A percentile compares a stretch with the other conserved stretches of the same genome.
These are phyloP conservation scores for Cryptosporidium tyzzeri DNA, from an alignment of 169 alveolate genomes.

Conservation along the genomic window DNA sequence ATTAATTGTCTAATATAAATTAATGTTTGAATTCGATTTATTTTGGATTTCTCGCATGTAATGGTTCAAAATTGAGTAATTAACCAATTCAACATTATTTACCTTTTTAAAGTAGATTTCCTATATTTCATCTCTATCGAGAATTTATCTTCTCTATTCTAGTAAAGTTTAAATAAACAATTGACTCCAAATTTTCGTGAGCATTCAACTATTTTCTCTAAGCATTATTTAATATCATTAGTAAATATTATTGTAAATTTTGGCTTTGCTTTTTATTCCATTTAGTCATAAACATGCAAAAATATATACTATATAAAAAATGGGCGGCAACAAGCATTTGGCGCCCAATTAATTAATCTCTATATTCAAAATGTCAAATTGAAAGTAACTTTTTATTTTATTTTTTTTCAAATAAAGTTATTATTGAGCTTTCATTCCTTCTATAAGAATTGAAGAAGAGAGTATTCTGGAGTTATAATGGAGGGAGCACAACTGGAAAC, in stretches of 20 bases:
- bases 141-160: too few relatives aligned
- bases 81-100: too few relatives aligned
- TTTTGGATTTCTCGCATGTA: background rate
- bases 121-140: too few relatives aligned
- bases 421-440: background rate
- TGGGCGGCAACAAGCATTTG: background rate
- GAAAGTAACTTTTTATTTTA: background rate
- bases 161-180: too few relatives aligned
- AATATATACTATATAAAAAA: too few relatives aligned
- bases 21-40: background rate
- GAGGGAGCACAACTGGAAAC: conserved; percentile 9
- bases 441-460: background rate
- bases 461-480: background rate
- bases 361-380: conserved; percentile 10
- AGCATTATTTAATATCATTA: too few relatives aligned
- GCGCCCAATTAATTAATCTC: background rate
- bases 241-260: too few relatives aligned
- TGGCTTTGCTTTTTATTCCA: too few relatives aligned
- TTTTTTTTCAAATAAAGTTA: background rate
- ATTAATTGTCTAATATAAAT: background rate
- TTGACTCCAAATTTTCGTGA: too few relatives aligned
- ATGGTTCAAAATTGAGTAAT: background rate
- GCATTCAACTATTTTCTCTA: too few relatives aligned
- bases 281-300: background rate
- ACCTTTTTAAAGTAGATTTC: too few relatives aligned